Evolutionary conservation across 495 filamentous ascomycete species (phyloP).

Genomic region (Neurospora sp.): DNA sequence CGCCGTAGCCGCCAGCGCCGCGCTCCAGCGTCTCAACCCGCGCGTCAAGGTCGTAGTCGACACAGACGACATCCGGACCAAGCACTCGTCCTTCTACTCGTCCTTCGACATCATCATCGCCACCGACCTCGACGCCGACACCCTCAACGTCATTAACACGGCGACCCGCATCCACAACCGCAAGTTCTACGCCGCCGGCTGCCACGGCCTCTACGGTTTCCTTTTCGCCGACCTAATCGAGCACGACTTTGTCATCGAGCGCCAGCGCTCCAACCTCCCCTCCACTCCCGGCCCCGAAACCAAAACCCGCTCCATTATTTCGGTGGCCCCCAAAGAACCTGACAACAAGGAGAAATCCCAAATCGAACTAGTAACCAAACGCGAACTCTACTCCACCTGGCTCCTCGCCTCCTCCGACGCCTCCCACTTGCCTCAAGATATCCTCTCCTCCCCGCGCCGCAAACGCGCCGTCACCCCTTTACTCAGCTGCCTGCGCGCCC

Average conservation of each 20-base stretch:
- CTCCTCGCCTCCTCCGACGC: constrained; percentile 60
- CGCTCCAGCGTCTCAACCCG: constrained; percentile 79
- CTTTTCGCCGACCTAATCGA: constrained; percentile 85
- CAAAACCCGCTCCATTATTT: constrained; percentile 63
- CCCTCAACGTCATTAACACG: constrained; percentile 70
- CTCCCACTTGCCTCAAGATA: constrained; percentile 61
- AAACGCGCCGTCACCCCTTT: constrained; percentile 69
- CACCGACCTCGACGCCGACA: constrained; percentile 69
- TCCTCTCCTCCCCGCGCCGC: constrained; percentile 51
- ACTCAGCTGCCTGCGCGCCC: constrained; percentile 67
- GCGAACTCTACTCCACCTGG: constrained; percentile 78
- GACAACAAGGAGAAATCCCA: constrained; percentile 28
- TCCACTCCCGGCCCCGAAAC: constrained; percentile 60
- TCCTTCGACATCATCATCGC: constrained; percentile 81
- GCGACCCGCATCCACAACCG: constrained; percentile 62
- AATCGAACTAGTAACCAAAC: constrained; percentile 77
- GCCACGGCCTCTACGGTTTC: constrained; percentile 89
- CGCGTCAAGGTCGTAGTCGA: constrained; percentile 70
- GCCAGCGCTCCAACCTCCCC: constrained; percentile 63
- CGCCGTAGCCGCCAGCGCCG: constrained; percentile 69
- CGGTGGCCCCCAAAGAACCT: constrained; percentile 62
- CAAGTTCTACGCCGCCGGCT: constrained; percentile 80
- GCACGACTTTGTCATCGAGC: constrained; percentile 81
- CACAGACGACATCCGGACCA: constrained; percentile 49
- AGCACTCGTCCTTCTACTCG: constrained; percentile 60